phyloP scores from a whole-genome alignment of 2,329 filamentous ascomycete genomes.

The Pseudopyricularia javanii region DNA sequence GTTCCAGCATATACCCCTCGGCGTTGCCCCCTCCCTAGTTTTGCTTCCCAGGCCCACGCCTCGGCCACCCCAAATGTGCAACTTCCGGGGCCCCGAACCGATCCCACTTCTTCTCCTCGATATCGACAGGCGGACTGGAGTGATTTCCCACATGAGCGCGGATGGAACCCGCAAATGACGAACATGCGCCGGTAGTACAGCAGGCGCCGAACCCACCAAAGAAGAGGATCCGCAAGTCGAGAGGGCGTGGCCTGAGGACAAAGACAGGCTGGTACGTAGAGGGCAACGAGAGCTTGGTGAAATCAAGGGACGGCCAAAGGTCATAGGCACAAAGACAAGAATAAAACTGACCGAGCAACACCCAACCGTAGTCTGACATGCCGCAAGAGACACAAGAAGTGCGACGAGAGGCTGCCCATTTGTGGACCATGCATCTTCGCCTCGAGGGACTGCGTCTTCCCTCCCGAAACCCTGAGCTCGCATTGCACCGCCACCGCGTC shows the following conservation, averaged over 20 bases:
- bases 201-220: neutral
- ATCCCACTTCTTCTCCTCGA: too few relatives aligned
- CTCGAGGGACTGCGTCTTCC: conserved; percentile 10
- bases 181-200: neutral
- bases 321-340: conserved; percentile 11
- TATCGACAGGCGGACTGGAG: neutral
- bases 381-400: conserved; percentile 34
- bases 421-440: neutral
- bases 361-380: conserved; percentile 19
- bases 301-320: neutral
- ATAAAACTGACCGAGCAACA: neutral
- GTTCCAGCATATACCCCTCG: too few relatives aligned
- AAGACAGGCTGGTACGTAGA: conserved; percentile 24
- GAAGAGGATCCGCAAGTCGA: conserved; percentile 15
- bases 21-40: too few relatives aligned
- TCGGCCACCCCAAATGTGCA: too few relatives aligned
- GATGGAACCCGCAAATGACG: neutral
- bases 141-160: neutral
- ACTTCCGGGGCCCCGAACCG: too few relatives aligned
- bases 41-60: too few relatives aligned
- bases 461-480: neutral
- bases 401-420: conserved; percentile 22
- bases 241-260: conserved; percentile 27
- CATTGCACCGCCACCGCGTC: neutral
- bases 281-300: neutral